Base-by-base conservation (phyloP, 2,329 filamentous ascomycete genomes). In the Septoria petroselini region DNA sequence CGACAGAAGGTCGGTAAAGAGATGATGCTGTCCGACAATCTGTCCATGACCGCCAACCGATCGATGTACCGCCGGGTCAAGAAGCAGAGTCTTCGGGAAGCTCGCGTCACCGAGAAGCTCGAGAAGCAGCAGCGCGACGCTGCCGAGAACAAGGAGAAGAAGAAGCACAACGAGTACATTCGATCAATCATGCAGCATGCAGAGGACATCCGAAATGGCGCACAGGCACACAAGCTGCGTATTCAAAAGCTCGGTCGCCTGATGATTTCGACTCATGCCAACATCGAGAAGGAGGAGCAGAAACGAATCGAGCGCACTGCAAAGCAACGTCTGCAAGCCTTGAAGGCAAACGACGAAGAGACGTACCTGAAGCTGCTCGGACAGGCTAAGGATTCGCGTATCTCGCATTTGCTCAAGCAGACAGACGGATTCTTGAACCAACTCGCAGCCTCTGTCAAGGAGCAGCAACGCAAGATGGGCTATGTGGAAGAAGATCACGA, bases 311-410 rank as follows among this genome's bases (percentile, higher is more conserved):
- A 98, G 75, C 82, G 93, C 58, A 98, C 91, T 7, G 93, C 93
- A 58, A 98, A 98, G 78, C 93, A 98, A 72, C 93, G 93, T 96
- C 84, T 98, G 59, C 91, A 97, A 71, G 93, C 93, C 54, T 80
- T 98, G 69, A 97, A 96, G 75, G 91, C 93, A 64, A 95, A 98
- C 83, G 93, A 98, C 70, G 93, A 98, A 75, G 93, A 97, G 73
- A 95, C 93, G 0, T 98, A 98, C 69, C 82, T 98, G 72, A 96
- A 96, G 72, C 79, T 98, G 66, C 85, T 98, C 63, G 93, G 95
- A 66, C 91, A 98, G 71, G 93, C 93, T 65, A 98, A 98, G 77
- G 93, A 98, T 76, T 97, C 91, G 31, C 91, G 93, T 84, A 98
- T 98, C 58, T 95, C 93, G 7, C 93, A 98, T 69, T 76, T 98